These are phyloP conservation scores for Sporisorium scitamineum DNA, from an alignment of 1,284 basidiomycete species.

Conservation along the genomic window DNA sequence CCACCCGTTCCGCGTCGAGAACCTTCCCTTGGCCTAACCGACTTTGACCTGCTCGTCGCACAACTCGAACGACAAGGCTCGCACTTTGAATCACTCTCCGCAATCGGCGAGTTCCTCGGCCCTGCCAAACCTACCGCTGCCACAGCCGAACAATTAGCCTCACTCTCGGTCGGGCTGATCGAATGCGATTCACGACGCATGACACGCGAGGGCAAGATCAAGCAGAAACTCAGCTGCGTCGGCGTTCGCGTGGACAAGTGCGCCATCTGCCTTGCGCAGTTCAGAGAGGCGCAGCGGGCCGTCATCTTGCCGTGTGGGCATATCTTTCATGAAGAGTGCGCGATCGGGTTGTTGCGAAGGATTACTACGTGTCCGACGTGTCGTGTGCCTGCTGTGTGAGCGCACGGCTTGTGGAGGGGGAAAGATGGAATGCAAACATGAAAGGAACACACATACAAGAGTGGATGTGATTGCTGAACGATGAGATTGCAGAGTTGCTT, in stretches of 20 bases:
- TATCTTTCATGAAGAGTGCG: slow-evolving; percentile 64
- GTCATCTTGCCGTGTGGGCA: slow-evolving; percentile 80
- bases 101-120: slow-evolving; percentile 77
- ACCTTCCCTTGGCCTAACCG: slow-evolving; percentile 51
- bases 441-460: not conserved
- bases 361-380: slow-evolving; percentile 53
- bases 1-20: slow-evolving; percentile 9
- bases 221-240: slow-evolving; percentile 80
- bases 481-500: not conserved
- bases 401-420: not conserved
- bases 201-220: slow-evolving; percentile 79
- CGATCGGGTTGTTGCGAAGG: slow-evolving; percentile 30
- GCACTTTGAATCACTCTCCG: slow-evolving; percentile 72
- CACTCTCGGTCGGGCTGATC: slow-evolving; percentile 75
- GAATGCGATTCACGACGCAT: slow-evolving; percentile 77
- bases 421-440: not conserved
- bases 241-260: slow-evolving; percentile 82
- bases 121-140: slow-evolving; percentile 71
- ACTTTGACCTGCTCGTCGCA: slow-evolving; percentile 65
- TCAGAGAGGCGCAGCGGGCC: slow-evolving; percentile 75
- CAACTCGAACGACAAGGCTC: slow-evolving; percentile 39
- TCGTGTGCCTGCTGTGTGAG: slow-evolving; percentile 31
- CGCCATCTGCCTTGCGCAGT: slow-evolving; percentile 82
- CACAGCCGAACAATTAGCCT: slow-evolving; percentile 62
- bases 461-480: not conserved